These are phyloP conservation scores for Solanum sejunctum DNA, from an alignment of 257 asterid species.

Conservation along the genomic window DNA sequence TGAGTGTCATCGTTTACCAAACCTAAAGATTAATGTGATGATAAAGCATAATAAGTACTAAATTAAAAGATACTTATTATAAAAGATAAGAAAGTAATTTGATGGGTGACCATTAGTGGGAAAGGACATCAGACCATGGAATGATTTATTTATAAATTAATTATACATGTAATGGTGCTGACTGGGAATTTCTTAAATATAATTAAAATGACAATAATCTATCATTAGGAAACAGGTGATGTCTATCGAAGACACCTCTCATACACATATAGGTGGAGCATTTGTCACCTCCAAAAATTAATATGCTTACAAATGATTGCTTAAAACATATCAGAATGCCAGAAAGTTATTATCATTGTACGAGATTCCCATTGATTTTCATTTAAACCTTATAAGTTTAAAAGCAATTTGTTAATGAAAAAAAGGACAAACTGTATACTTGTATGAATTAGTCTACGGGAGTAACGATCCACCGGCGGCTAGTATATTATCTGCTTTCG, in stretches of 20 bases:
- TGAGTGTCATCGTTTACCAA: not conserved
- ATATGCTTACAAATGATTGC: not conserved
- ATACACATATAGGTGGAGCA: not conserved
- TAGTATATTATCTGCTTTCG: no score
- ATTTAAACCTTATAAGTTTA: not conserved
- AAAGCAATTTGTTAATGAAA: not conserved
- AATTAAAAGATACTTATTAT: not conserved
- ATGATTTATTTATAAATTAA: not conserved
- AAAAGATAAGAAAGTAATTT: not conserved
- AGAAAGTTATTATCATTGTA: not conserved
- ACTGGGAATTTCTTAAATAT: not conserved
- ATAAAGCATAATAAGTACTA: not conserved
- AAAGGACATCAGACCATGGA: not conserved
- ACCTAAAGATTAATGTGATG: not conserved
- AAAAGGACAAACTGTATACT: not conserved
- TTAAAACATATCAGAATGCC: not conserved
- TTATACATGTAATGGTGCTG: not conserved
- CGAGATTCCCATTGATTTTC: not conserved
- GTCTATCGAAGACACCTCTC: not conserved
- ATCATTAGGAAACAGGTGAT: not conserved
- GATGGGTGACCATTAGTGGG: not conserved
- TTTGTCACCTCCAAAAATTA: not conserved
- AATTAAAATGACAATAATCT: not conserved
- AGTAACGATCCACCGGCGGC: no score
- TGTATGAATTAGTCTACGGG: not conserved